Percentiles rank a stretch among this genome's conserved stretches.
Evolutionary conservation across 257 asterid species (phyloP).

Genomic region (Solanum rostratum): DNA sequence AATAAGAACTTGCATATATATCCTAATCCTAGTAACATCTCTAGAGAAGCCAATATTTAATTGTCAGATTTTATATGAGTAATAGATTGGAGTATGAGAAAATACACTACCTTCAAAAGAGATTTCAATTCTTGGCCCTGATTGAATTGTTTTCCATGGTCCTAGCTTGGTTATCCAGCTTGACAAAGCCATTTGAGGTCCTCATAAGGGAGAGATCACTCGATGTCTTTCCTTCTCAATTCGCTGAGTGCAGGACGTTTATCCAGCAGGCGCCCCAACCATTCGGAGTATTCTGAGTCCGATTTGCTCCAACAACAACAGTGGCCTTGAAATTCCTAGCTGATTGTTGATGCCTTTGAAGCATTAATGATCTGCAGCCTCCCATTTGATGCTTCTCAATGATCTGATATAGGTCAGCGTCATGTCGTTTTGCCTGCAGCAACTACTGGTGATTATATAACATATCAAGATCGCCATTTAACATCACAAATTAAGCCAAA

Average conservation of each 20-base stretch:
- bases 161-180: slow-evolving; percentile 82
- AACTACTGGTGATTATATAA: neutral
- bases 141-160: slow-evolving; percentile 75
- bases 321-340: neutral
- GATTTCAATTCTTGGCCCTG: slow-evolving; percentile 32
- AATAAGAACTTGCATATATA: neutral
- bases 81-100: neutral
- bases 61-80: neutral
- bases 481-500: neutral
- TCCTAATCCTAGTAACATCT: neutral
- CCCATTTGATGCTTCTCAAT: neutral
- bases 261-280: neutral
- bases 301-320: neutral
- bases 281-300: neutral
- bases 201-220: neutral
- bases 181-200: slow-evolving; percentile 23
- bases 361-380: neutral
- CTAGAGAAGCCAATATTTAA: neutral
- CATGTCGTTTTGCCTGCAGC: neutral
- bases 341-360: neutral
- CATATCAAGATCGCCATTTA: neutral
- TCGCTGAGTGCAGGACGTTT: neutral
- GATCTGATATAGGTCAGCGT: neutral
- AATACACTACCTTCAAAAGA: neutral
- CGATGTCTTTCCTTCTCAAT: neutral